Conservation (phyloP, 305 asterid species). For the Salvia sclarea region DNA sequence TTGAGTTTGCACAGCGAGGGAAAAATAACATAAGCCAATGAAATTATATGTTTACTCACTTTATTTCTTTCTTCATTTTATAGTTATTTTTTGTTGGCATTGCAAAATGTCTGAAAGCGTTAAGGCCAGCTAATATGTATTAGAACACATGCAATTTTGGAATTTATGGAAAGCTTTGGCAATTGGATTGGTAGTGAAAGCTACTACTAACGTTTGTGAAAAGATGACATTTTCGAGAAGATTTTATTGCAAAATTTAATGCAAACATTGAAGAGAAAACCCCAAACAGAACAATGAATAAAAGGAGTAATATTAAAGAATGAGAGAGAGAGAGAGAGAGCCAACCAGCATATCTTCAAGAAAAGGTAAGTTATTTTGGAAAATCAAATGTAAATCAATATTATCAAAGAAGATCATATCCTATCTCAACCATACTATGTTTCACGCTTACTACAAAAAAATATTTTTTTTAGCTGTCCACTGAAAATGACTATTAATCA, state of each 20-base stretch:
- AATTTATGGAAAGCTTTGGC: conserved; percentile 32
- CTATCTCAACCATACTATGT: not conserved
- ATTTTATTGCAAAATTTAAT: conserved; percentile 7
- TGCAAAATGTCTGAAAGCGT: conserved; percentile 20
- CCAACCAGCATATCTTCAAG: conserved; percentile 12
- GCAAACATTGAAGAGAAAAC: conserved; percentile 1
- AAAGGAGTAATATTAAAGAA: not conserved
- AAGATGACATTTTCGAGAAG: conserved; percentile 14
- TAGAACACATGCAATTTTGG: conserved; percentile 27
- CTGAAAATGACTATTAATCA: not conserved
- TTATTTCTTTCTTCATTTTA: not conserved
- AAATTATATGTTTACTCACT: not conserved
- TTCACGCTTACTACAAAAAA: not conserved
- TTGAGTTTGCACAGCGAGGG: conserved; percentile 13
- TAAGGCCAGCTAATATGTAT: conserved; percentile 37
- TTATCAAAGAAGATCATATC: not conserved
- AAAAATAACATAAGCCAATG: not conserved
- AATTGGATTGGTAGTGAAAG: conserved; percentile 35
- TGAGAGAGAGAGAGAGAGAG: not conserved
- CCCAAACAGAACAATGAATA: not conserved
- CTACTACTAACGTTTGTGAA: not conserved
- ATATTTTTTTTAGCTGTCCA: not conserved
- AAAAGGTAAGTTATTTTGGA: not conserved
- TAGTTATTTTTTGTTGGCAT: not conserved
- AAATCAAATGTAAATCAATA: conserved; percentile 18